Conservation (phyloP, 208 protist genomes). For the Acanthamoeba royreba region DNA sequence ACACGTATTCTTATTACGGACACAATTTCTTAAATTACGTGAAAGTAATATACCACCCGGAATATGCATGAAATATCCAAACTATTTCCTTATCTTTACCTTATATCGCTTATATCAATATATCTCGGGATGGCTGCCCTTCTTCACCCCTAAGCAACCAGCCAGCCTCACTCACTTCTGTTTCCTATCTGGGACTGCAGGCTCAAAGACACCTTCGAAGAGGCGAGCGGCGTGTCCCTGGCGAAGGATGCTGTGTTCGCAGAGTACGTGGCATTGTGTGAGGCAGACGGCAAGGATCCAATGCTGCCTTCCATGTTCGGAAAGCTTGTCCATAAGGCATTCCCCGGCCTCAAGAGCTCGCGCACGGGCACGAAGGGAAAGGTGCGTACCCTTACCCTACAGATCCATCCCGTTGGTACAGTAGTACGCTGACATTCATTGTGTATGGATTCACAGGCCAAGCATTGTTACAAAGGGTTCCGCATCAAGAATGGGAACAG, state of each 20-base stretch:
- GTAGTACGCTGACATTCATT: too few relatives aligned
- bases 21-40: background rate
- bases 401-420: background rate
- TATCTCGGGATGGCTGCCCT: too few relatives aligned
- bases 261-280: background rate
- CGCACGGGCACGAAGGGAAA: background rate
- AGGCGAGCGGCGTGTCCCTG: background rate
- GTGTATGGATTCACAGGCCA: background rate
- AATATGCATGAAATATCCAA: too few relatives aligned
- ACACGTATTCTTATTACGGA: too few relatives aligned
- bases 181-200: background rate
- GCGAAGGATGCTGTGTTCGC: background rate
- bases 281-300: background rate
- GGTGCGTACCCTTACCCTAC: background rate
- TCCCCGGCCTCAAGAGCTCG: background rate
- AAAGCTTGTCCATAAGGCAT: background rate
- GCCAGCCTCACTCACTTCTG: too few relatives aligned
- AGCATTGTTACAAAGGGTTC: slow-evolving; percentile 19
- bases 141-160: too few relatives aligned
- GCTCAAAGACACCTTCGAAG: background rate
- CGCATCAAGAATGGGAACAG: background rate
- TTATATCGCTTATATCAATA: too few relatives aligned
- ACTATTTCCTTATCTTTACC: background rate
- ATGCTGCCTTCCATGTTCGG: slow-evolving; percentile 6
- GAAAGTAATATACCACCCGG: background rate